phyloP scores from a whole-genome alignment of 805 yeast species.

The Cyberlindnera samutprakarnensis region DNA sequence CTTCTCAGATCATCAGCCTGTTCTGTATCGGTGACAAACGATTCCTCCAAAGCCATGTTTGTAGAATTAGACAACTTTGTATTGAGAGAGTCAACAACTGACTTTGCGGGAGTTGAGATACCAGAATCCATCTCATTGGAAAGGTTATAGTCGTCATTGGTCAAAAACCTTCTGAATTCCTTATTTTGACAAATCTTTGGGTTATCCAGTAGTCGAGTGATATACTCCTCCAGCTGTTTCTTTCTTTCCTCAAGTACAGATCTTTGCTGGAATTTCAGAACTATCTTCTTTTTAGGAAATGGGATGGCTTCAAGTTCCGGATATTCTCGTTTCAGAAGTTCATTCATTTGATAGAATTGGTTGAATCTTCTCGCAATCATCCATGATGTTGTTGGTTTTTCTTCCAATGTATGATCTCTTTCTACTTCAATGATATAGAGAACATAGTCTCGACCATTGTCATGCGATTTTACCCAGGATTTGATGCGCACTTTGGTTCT shows the following conservation, averaged over 20 bases:
- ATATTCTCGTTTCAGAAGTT: conserved; percentile 48
- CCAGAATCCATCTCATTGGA: conserved; percentile 1
- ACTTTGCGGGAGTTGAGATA: conserved; percentile 3
- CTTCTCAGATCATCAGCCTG: conserved; percentile 42
- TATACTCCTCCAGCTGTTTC: conserved; percentile 51
- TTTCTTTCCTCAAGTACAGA: conserved; percentile 60
- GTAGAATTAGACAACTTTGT: conserved; percentile 12
- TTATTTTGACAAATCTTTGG: conserved; percentile 69
- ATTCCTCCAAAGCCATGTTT: conserved; percentile 6
- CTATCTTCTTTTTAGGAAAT: conserved; percentile 48
- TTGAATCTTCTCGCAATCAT: conserved; percentile 83
- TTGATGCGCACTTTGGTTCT: conserved; percentile 47
- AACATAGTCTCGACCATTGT: conserved; percentile 51
- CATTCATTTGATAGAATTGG: conserved; percentile 70
- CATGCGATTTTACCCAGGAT: conserved; percentile 42
- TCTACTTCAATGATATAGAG: conserved; percentile 75
- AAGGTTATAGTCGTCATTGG: conserved; percentile 27
- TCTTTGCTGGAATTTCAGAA: conserved; percentile 63
- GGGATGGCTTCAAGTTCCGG: conserved; percentile 48
- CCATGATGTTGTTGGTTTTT: conserved; percentile 65
- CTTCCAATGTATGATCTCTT: conserved; percentile 35
- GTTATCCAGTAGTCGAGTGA: conserved; percentile 46
- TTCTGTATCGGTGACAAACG: conserved; percentile 1
- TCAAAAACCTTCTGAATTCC: conserved; percentile 68
- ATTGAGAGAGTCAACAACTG: conserved; percentile 4